These are phyloP conservation scores for Rhododendron kiyosumense DNA, from an alignment of 148 eudicot genomes.

Conservation along the genomic window DNA sequence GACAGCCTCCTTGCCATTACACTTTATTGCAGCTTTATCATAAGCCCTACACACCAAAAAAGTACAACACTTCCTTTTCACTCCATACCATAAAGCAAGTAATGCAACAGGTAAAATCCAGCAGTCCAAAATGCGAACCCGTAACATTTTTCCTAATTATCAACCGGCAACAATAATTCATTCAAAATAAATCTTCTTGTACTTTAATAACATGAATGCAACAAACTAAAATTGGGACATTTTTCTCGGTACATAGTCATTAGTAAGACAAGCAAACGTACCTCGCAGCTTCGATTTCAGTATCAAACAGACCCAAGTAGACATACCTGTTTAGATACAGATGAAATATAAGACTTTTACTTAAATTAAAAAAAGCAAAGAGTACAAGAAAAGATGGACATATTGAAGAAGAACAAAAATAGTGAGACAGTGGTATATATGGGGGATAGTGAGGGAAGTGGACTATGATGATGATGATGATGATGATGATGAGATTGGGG, in stretches of 20 bases:
- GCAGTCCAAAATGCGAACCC: not conserved
- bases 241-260: not conserved
- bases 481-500: not conserved
- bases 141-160: not conserved
- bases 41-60: constrained; percentile 55
- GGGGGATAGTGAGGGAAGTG: not conserved
- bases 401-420: not conserved
- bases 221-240: not conserved
- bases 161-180: not conserved
- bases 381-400: not conserved
- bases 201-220: not conserved
- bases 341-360: not conserved
- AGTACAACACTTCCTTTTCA: not conserved
- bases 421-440: not conserved
- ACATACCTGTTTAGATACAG: constrained; percentile 60
- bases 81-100: not conserved
- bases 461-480: not conserved
- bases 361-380: not conserved
- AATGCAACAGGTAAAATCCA: not conserved
- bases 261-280: constrained; percentile 8
- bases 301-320: constrained; percentile 89
- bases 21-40: constrained; percentile 91
- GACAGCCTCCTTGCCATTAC: constrained; percentile 92
- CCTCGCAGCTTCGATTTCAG: constrained; percentile 98
- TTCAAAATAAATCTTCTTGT: not conserved